Percentiles rank a stretch among this genome's conserved stretches.
Evolutionary conservation across 805 yeast genomes (phyloP).

Genomic region (Metschnikowia sp.): DNA sequence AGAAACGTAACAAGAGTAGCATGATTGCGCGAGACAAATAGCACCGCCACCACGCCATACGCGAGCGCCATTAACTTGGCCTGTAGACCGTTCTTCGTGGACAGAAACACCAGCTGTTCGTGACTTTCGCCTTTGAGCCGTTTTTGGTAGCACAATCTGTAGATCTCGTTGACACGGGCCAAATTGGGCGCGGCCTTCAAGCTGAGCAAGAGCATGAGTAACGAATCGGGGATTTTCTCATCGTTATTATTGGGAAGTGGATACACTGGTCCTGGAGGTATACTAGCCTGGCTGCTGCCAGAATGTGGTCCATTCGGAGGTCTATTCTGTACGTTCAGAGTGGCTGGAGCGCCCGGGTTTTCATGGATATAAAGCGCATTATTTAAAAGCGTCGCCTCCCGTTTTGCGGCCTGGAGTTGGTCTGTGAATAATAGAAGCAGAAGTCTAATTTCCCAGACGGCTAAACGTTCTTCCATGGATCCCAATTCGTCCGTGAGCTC

Average conservation of each 20-base stretch:
- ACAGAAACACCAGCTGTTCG: conserved; percentile 24
- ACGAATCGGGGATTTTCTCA: conserved; percentile 23
- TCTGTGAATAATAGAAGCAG: conserved; percentile 28
- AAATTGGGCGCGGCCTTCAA: conserved; percentile 43
- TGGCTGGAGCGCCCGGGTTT: conserved; percentile 15
- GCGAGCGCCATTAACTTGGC: conserved; percentile 27
- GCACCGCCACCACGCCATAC: conserved; percentile 30
- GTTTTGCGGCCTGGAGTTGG: conserved; percentile 29
- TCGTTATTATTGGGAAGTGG: conserved; percentile 39
- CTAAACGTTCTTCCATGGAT: conserved; percentile 14
- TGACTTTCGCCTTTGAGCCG: conserved; percentile 21
- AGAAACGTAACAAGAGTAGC: conserved; percentile 26
- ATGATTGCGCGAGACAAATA: conserved; percentile 29
- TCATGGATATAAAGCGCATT: conserved; percentile 34
- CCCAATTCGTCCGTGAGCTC: conserved; percentile 4
- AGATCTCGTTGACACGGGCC: conserved; percentile 41
- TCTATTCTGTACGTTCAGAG: not conserved
- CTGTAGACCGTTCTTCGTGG: conserved; percentile 8
- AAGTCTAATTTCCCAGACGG: conserved; percentile 38
- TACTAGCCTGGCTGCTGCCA: too few species aligned
- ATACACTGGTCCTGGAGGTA: conserved; percentile 14
- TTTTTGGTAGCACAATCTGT: conserved; percentile 39
- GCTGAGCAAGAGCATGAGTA: conserved; percentile 34
- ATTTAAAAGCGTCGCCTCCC: conserved; percentile 37
- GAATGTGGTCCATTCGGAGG: too few species aligned